Evolutionary conservation across 331 rosid genomes (phyloP).

Genomic region (Acacia concinna): DNA sequence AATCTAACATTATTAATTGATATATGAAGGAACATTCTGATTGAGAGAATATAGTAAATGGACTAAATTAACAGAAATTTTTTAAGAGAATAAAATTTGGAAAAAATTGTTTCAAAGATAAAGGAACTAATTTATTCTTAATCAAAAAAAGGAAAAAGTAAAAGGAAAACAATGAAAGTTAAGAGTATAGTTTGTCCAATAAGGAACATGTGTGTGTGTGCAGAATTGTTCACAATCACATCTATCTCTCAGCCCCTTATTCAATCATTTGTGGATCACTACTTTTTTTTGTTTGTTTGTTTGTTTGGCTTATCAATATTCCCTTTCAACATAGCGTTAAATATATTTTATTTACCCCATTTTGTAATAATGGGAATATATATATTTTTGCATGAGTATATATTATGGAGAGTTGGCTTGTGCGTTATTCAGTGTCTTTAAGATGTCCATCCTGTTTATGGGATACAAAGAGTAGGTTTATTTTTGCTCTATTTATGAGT

Average conservation of each 20-base stretch:
- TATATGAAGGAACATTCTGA: background rate
- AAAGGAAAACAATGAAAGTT: background rate
- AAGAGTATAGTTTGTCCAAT: background rate
- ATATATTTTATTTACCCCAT: background rate
- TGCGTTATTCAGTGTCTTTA: background rate
- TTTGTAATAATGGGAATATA: background rate
- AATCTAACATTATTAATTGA: background rate
- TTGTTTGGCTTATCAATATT: background rate
- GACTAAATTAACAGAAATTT: background rate
- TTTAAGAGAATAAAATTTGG: background rate
- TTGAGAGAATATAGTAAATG: background rate
- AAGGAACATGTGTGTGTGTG: background rate
- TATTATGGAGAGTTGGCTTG: no score
- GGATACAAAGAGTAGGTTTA: no score
- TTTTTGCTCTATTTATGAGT: no score
- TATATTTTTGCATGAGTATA: background rate
- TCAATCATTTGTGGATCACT: constrained; percentile 19
- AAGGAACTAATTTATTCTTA: background rate
- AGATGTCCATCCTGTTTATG: no score
- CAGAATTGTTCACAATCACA: constrained; percentile 13
- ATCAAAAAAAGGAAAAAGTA: background rate
- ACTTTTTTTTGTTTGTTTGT: constrained; percentile 13
- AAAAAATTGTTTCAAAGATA: background rate
- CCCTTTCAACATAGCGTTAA: background rate
- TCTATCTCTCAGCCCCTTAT: background rate